These are phyloP conservation scores for Cadophora luteo-olivacea DNA, from an alignment of 2,329 filamentous ascomycete species.

Conservation along the genomic window DNA sequence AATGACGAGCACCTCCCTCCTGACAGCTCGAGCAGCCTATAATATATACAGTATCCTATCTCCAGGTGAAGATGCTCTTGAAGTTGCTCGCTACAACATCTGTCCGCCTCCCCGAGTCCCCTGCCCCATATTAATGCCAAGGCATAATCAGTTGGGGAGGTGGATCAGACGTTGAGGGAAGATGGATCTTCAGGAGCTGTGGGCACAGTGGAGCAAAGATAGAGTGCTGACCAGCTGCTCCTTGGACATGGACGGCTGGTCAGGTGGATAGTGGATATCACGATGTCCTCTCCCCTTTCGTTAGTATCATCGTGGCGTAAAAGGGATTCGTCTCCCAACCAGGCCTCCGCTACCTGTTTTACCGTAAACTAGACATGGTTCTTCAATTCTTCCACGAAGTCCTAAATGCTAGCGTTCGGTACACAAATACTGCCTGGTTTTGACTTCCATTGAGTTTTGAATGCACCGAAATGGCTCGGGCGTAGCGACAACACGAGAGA, in stretches of 20 bases:
- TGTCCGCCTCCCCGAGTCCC: neutral
- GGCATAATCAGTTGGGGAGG: slow-evolving; percentile 7
- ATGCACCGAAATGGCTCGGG: neutral
- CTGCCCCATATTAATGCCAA: neutral
- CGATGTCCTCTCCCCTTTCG: neutral
- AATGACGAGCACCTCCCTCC: neutral
- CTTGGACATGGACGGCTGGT: neutral
- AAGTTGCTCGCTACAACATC: neutral
- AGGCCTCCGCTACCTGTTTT: neutral
- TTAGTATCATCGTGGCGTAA: neutral
- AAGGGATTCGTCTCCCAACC: slow-evolving; percentile 2
- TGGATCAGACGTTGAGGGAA: slow-evolving; percentile 1
- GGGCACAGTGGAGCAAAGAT: neutral
- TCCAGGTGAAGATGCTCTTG: neutral
- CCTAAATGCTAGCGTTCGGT: neutral
- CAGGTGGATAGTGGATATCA: neutral
- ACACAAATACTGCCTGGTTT: neutral
- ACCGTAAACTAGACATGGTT: neutral
- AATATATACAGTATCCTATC: neutral
- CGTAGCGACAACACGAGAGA: neutral
- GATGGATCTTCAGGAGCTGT: neutral
- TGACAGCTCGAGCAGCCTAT: neutral
- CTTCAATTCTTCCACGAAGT: neutral
- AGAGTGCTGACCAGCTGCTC: slow-evolving; percentile 12
- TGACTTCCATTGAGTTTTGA: neutral